phyloP scores from a whole-genome alignment of 108 stramenopile species.

The Cafeteria roenbergensis region DNA sequence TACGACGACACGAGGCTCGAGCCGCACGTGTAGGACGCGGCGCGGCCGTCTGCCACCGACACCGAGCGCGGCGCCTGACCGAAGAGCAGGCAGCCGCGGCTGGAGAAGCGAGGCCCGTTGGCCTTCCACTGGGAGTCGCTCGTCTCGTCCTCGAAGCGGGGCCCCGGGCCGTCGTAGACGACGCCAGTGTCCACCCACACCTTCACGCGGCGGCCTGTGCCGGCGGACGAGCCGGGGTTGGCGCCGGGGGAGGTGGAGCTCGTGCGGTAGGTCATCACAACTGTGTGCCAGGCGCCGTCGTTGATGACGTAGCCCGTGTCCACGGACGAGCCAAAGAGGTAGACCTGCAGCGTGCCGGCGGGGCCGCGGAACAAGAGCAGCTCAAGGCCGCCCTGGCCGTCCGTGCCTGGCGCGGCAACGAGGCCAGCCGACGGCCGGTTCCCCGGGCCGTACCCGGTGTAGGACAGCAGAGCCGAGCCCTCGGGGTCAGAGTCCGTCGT shows the following conservation, averaged over 20 bases:
- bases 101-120: not conserved
- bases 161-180: not conserved
- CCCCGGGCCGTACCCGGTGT: not conserved
- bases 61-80: not conserved
- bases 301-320: not conserved
- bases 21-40: not conserved
- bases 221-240: no score
- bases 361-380: not conserved
- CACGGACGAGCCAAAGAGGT: not conserved
- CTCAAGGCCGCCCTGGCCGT: not conserved
- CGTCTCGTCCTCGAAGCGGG: not conserved
- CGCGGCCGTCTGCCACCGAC: not conserved
- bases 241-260: not conserved
- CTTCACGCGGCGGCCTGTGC: not conserved
- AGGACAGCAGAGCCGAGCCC: not conserved
- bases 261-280: not conserved
- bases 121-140: not conserved
- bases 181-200: not conserved
- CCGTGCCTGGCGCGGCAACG: no score
- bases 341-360: not conserved
- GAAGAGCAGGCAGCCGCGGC: not conserved
- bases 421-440: no score
- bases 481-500: not conserved
- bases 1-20: not conserved
- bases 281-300: not conserved